A percentile compares a stretch with the other conserved stretches of the same genome.
These are phyloP conservation scores for Candida multigemmis DNA, from an alignment of 805 yeast species.

Conservation along the genomic window DNA sequence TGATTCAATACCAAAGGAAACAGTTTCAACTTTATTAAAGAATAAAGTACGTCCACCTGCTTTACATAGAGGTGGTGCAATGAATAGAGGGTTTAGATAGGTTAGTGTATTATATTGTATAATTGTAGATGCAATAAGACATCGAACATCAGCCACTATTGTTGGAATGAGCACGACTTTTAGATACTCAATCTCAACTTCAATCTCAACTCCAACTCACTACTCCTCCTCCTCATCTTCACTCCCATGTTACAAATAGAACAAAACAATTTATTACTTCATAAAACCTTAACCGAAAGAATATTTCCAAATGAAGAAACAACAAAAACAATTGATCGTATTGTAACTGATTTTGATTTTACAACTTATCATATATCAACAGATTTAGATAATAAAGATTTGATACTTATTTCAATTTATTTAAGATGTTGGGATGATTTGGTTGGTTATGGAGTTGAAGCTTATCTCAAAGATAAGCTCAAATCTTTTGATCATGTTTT, in stretches of 20 bases:
- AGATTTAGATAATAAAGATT: constrained; percentile 56
- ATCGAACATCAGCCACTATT: neutral
- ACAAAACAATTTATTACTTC: constrained; percentile 72
- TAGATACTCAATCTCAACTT: neutral
- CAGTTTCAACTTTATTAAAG: constrained; percentile 28
- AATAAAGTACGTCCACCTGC: constrained; percentile 35
- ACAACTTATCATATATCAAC: constrained; percentile 91
- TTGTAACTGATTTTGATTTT: constrained; percentile 91
- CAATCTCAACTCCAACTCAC: constrained; percentile 1
- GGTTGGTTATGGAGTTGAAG: constrained; percentile 53
- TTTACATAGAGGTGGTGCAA: constrained; percentile 32
- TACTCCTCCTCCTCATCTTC: neutral
- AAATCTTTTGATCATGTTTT: constrained; percentile 21
- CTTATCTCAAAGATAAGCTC: constrained; percentile 44
- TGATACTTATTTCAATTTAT: constrained; percentile 57
- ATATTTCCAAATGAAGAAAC: constrained; percentile 38
- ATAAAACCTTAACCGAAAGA: constrained; percentile 72
- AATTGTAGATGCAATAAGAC: neutral
- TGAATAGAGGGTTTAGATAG: constrained; percentile 8
- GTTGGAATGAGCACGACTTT: neutral
- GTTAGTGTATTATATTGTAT: constrained; percentile 2
- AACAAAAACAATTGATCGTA: constrained; percentile 59
- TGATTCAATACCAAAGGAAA: constrained; percentile 18
- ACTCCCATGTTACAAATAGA: constrained; percentile 72
- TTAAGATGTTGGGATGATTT: constrained; percentile 76